Evolutionary conservation across 2,329 filamentous ascomycete genomes (phyloP).

Genomic region (Fusarium odoratissimum): DNA sequence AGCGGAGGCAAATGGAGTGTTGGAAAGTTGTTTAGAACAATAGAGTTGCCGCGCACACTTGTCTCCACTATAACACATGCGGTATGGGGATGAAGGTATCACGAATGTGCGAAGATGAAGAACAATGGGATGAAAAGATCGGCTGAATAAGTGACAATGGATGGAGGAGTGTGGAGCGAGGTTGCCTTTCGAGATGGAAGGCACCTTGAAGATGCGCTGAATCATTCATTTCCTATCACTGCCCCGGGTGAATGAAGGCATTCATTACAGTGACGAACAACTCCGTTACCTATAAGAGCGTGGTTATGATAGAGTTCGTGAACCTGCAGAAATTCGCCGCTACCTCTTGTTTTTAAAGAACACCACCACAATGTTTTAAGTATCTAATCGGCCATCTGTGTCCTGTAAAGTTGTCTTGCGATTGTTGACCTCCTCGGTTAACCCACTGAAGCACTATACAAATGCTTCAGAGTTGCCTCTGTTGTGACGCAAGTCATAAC

Average conservation of each 20-base stretch:
- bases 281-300: background rate
- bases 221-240: background rate
- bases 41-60: background rate
- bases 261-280: background rate
- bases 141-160: background rate
- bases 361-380: background rate
- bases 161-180: background rate
- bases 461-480: background rate
- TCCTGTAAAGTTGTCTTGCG: background rate
- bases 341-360: background rate
- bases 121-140: background rate
- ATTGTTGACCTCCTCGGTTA: background rate
- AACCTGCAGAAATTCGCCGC: background rate
- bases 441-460: background rate
- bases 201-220: background rate
- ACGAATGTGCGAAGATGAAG: background rate
- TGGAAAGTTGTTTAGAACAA: background rate
- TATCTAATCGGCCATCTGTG: background rate
- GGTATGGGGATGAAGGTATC: background rate
- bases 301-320: background rate
- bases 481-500: background rate
- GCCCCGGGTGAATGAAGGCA: background rate
- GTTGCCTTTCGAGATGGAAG: background rate
- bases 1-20: background rate
- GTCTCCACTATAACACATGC: background rate